Conservation (phyloP, 2,329 filamentous ascomycete species). For the Fusarium sp. region DNA sequence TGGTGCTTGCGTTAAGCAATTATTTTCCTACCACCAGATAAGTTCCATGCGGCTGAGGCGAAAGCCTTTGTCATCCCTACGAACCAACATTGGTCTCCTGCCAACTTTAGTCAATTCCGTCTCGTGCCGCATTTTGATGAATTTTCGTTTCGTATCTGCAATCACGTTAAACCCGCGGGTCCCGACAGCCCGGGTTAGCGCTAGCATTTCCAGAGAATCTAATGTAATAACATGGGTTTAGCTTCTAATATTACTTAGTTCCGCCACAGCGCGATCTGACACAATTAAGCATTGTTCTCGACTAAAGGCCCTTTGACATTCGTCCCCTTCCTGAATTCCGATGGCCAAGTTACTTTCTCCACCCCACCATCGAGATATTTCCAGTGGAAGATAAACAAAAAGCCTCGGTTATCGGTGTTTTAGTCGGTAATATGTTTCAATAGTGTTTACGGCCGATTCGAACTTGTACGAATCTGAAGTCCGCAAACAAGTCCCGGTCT, state of each 20-base stretch:
- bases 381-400: neutral
- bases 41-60: rapidly evolving
- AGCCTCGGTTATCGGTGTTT: neutral
- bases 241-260: neutral
- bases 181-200: no score
- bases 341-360: no score
- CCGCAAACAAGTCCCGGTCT: neutral
- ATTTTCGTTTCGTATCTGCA: rapidly evolving
- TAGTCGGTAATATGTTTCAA: neutral
- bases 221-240: neutral
- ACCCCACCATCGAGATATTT: no score
- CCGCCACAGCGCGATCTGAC: neutral
- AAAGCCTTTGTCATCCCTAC: neutral
- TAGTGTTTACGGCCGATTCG: neutral
- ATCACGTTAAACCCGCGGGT: no score
- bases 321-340: rapidly evolving
- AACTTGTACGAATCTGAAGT: no score
- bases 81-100: neutral
- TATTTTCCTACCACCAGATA: rapidly evolving
- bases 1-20: no score
- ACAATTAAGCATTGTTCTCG: neutral
- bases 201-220: neutral
- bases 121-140: neutral
- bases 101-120: neutral
- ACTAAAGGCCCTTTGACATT: neutral